A percentile compares a stretch with the other conserved stretches of the same genome.
These are phyloP conservation scores for Penicillium cosmopolitanum DNA, from an alignment of 495 filamentous ascomycete genomes.

Conservation along the genomic window DNA sequence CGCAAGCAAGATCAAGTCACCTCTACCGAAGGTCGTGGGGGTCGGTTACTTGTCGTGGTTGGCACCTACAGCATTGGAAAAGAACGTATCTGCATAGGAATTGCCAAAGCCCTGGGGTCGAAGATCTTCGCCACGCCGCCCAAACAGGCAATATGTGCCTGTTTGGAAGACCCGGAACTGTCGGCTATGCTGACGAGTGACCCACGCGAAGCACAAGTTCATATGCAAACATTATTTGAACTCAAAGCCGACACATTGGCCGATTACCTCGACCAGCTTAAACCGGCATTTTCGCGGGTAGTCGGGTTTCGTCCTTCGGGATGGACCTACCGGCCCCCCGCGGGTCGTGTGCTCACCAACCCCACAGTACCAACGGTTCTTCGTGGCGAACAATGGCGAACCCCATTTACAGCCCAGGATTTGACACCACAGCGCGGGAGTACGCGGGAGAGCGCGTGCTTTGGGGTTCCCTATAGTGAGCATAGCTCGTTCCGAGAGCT, in stretches of 20 bases:
- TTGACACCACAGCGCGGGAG: constrained; percentile 79
- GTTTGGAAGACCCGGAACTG: constrained; percentile 85
- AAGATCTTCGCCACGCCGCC: constrained; percentile 87
- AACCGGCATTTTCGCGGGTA: constrained; percentile 77
- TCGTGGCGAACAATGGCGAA: constrained; percentile 72
- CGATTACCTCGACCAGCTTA: constrained; percentile 80
- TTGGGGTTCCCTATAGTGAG: constrained; percentile 92
- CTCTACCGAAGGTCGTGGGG: constrained; percentile 56
- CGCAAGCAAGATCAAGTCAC: constrained; percentile 13
- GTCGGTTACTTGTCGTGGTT: constrained; percentile 84
- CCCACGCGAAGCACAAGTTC: constrained; percentile 86
- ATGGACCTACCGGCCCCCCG: constrained; percentile 84
- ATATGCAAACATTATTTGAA: constrained; percentile 96
- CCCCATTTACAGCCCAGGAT: constrained; percentile 63
- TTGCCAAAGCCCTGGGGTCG: constrained; percentile 80
- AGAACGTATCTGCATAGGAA: constrained; percentile 91
- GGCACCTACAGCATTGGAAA: constrained; percentile 99
- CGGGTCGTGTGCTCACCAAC: constrained; percentile 61
- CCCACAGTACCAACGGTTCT: constrained; percentile 72
- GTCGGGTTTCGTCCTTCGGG: constrained; percentile 93
- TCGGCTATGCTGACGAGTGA: constrained; percentile 73
- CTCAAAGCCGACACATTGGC: constrained; percentile 83
- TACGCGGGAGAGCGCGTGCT: constrained; percentile 75
- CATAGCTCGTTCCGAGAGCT: constrained; percentile 93
- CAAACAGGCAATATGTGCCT: constrained; percentile 82